A percentile compares a stretch with the other conserved stretches of the same genome.
Evolutionary conservation across 1,284 basidiomycete species (phyloP).

Genomic region (Fistulinella staudtii): DNA sequence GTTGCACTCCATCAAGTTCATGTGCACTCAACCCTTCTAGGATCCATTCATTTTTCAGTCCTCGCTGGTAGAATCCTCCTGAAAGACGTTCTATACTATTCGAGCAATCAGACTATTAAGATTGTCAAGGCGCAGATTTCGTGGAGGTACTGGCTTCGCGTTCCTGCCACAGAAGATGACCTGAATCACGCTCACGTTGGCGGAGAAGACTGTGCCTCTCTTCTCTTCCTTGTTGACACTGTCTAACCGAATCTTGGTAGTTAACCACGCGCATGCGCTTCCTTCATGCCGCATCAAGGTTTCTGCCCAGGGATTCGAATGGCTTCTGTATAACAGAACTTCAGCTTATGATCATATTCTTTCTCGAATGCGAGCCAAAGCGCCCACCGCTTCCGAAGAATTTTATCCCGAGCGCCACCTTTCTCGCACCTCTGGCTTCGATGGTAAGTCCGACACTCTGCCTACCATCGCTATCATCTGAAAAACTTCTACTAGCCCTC

Average conservation of each 20-base stretch:
- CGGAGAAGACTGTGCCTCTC: constrained; percentile 46
- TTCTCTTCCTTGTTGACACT: neutral
- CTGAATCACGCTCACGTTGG: constrained; percentile 50
- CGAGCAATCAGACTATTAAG: constrained; percentile 83
- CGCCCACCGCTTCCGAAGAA: constrained; percentile 29
- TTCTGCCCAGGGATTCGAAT: constrained; percentile 80
- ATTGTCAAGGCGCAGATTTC: constrained; percentile 80
- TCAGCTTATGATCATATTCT: constrained; percentile 84
- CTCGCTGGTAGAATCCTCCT: constrained; percentile 82
- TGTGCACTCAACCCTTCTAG: constrained; percentile 27
- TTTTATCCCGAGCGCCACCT: constrained; percentile 15
- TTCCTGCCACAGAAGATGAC: constrained; percentile 62
- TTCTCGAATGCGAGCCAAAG: constrained; percentile 57
- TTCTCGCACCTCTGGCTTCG: constrained; percentile 27
- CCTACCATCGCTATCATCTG: constrained; percentile 18
- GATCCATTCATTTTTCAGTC: constrained; percentile 89
- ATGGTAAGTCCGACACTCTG: constrained; percentile 17
- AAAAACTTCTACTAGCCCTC: constrained; percentile 20
- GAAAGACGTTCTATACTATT: constrained; percentile 84
- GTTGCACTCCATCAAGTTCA: neutral
- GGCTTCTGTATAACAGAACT: constrained; percentile 87
- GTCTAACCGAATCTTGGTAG: constrained; percentile 22
- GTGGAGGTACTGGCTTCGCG: constrained; percentile 91
- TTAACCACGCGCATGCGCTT: constrained; percentile 35
- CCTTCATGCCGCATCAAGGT: constrained; percentile 76